phyloP scores from a whole-genome alignment of 495 filamentous ascomycete species.

The Aspergillus egyptiacus region DNA sequence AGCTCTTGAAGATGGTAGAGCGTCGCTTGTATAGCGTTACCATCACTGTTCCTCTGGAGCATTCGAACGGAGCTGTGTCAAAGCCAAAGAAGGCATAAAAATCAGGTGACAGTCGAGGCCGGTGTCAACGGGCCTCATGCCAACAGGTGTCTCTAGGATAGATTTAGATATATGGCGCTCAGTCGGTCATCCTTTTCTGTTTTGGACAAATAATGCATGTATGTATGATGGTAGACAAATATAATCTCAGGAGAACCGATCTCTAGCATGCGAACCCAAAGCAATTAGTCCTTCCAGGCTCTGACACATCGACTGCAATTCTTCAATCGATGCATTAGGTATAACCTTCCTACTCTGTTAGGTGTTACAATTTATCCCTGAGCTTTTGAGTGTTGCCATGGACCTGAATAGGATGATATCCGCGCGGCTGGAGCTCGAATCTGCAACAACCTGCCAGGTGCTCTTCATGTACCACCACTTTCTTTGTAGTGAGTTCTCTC shows the following conservation, averaged over 20 bases:
- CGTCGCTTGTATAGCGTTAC: conserved; percentile 48
- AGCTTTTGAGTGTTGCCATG: too few species aligned
- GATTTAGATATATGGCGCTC: conserved; percentile 19
- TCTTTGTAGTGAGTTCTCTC: too few species aligned
- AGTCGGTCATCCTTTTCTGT: conserved; percentile 3
- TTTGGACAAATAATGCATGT: conserved; percentile 16
- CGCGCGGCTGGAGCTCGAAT: too few species aligned
- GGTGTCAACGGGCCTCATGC: conserved; percentile 13
- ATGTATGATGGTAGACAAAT: conserved; percentile 17
- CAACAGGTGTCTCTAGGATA: conserved; percentile 20
- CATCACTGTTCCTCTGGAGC: conserved; percentile 12
- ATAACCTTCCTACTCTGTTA: too few species aligned
- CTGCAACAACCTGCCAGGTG: too few species aligned
- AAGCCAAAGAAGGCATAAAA: conserved; percentile 40
- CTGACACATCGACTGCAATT: too few species aligned
- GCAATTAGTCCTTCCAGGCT: too few species aligned
- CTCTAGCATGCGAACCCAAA: neutral
- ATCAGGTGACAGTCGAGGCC: conserved; percentile 19
- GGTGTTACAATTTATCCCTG: too few species aligned
- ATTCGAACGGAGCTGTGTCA: conserved; percentile 27
- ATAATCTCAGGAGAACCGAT: conserved; percentile 6
- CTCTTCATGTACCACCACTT: too few species aligned
- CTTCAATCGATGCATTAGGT: too few species aligned
- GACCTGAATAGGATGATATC: too few species aligned
- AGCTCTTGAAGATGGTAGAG: conserved; percentile 78